These are phyloP conservation scores for Diatrype stigma DNA, from an alignment of 2,329 filamentous ascomycete genomes.

Conservation along the genomic window DNA sequence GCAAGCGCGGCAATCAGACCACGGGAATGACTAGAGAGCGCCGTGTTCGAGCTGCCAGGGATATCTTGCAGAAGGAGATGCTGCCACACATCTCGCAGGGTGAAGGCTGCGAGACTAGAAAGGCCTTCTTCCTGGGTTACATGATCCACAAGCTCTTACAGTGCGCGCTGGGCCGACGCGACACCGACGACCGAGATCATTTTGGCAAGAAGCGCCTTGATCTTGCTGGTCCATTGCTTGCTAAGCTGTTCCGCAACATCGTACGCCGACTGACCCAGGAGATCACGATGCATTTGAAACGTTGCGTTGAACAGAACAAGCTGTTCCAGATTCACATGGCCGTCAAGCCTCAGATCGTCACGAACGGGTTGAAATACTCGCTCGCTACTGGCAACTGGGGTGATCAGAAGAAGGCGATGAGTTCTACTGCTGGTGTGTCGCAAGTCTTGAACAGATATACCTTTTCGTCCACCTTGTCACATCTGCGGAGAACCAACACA, in stretches of 20 bases:
- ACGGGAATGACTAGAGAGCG: conserved; percentile 76
- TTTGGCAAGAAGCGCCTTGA: conserved; percentile 98
- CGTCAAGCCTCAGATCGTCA: conserved; percentile 86
- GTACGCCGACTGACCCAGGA: conserved; percentile 90
- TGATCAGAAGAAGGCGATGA: conserved; percentile 97
- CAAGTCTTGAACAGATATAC: conserved; percentile 98
- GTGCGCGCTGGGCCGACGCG: conserved; percentile 85
- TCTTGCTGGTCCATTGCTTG: conserved; percentile 86
- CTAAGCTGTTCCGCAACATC: conserved; percentile 91
- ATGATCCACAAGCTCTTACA: conserved; percentile 97
- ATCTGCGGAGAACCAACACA: conserved; percentile 95
- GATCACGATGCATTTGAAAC: conserved; percentile 83
- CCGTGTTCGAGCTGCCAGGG: conserved; percentile 86
- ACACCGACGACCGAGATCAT: conserved; percentile 96
- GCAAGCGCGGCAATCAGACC: conserved; percentile 72
- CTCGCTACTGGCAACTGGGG: conserved; percentile 98
- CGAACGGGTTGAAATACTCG: conserved; percentile 93
- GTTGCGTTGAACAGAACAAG: conserved; percentile 82
- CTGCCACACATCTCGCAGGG: conserved; percentile 93
- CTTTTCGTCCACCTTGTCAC: conserved; percentile 91
- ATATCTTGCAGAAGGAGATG: conserved; percentile 95
- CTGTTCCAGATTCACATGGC: conserved; percentile 90
- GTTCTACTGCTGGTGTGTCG: conserved; percentile 92
- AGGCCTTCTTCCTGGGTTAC: conserved; percentile 97
- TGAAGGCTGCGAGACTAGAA: conserved; percentile 90